Conservation (phyloP, 1,284 basidiomycete species). For the Cryptococcus sp. region DNA sequence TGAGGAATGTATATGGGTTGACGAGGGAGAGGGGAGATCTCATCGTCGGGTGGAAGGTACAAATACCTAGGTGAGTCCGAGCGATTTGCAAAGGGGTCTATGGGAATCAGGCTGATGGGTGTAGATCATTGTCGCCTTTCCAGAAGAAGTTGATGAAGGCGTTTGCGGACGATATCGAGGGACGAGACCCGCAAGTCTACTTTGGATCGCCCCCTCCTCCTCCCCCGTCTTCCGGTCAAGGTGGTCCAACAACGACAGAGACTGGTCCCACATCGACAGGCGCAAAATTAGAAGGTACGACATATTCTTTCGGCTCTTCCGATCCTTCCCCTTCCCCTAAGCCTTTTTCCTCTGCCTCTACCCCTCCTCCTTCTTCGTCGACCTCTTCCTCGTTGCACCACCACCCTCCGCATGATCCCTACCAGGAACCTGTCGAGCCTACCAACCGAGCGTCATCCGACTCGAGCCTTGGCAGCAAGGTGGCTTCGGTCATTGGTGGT, state of each 20-base stretch:
- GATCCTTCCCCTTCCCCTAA: slow-evolving; percentile 8
- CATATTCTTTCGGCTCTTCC: slow-evolving; percentile 6
- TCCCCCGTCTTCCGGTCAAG: slow-evolving; percentile 1
- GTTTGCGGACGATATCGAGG: slow-evolving; percentile 90
- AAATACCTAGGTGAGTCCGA: slow-evolving; percentile 76
- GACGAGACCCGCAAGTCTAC: slow-evolving; percentile 48
- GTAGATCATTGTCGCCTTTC: slow-evolving; percentile 72
- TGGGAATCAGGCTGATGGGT: slow-evolving; percentile 1
- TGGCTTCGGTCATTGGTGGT: slow-evolving; percentile 33
- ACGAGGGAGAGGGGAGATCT: slow-evolving; percentile 68
- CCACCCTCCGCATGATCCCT: neutral
- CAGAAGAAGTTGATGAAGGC: slow-evolving; percentile 83
- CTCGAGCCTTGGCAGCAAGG: slow-evolving; percentile 18
- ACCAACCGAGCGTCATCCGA: slow-evolving; percentile 3
- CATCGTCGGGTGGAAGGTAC: slow-evolving; percentile 81
- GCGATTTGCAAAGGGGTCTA: neutral
- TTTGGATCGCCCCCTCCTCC: slow-evolving; percentile 20
- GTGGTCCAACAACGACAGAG: neutral
- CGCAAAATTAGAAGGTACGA: neutral
- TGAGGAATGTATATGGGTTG: slow-evolving; percentile 63
- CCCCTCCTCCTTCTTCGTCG: slow-evolving; percentile 4
- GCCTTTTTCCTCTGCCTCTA: slow-evolving; percentile 7
- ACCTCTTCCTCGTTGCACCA: neutral
- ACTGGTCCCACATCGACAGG: slow-evolving; percentile 4
- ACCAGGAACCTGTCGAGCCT: slow-evolving; percentile 14